Evolutionary conservation across 805 yeast species (phyloP).

Genomic region (Candida ulmi): DNA sequence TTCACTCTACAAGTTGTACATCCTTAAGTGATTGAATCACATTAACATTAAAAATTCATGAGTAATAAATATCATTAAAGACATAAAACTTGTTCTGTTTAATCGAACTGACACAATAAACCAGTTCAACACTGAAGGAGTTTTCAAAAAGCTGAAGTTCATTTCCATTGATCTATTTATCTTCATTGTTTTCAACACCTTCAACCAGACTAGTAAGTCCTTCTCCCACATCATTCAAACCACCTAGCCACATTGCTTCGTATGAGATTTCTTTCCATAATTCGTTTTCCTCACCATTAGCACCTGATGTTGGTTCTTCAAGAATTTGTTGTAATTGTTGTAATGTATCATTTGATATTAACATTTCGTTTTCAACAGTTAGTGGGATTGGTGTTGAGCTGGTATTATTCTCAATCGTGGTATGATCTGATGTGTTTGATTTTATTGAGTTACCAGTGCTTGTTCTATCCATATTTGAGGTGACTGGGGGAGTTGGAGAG

Average conservation of each 20-base stretch:
- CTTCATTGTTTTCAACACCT: slow-evolving; percentile 3
- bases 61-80: too few species aligned
- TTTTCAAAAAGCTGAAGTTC: too few species aligned
- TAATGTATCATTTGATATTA: slow-evolving; percentile 24
- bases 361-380: slow-evolving; percentile 13
- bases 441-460: background rate
- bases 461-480: background rate
- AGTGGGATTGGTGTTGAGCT: slow-evolving; percentile 12
- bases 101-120: too few species aligned
- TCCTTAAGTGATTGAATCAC: too few species aligned
- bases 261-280: slow-evolving; percentile 75
- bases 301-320: slow-evolving; percentile 1
- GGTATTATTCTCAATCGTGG: background rate
- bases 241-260: slow-evolving; percentile 62
- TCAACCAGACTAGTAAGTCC: slow-evolving; percentile 29
- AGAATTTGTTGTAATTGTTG: slow-evolving; percentile 23
- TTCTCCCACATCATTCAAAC: slow-evolving; percentile 39
- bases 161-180: too few species aligned
- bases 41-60: too few species aligned
- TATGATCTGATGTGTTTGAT: slow-evolving; percentile 1
- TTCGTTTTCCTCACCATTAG: slow-evolving; percentile 40
- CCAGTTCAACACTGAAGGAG: too few species aligned
- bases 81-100: too few species aligned
- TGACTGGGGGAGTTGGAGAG: background rate
- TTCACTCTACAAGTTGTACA: too few species aligned